phyloP scores from a whole-genome alignment of 305 asterid species.

The Coffea humblotiana region DNA sequence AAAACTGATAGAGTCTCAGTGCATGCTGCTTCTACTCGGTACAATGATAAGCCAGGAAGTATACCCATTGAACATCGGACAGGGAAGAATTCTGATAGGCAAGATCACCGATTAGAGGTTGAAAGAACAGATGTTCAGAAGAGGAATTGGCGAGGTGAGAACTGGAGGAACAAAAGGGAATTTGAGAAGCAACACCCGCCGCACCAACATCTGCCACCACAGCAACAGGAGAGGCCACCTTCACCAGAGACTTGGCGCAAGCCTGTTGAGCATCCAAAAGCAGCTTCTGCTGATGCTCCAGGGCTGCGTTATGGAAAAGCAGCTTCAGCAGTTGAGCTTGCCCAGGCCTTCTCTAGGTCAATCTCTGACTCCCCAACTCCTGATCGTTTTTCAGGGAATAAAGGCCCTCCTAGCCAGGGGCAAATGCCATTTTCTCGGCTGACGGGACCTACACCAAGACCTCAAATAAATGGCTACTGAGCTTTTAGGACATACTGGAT shows the following conservation, averaged over 20 bases:
- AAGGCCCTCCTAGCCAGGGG: slow-evolving; percentile 52
- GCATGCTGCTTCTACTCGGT: slow-evolving; percentile 37
- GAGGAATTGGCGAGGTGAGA: slow-evolving; percentile 60
- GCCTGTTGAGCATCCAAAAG: slow-evolving; percentile 54
- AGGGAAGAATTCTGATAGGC: slow-evolving; percentile 49
- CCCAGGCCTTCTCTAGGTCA: slow-evolving; percentile 81
- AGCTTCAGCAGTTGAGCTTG: slow-evolving; percentile 91
- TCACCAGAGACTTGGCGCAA: slow-evolving; percentile 97
- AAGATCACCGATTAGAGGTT: slow-evolving; percentile 52
- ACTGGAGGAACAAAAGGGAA: slow-evolving; percentile 54
- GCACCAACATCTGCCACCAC: slow-evolving; percentile 34
- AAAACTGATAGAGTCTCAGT: slow-evolving; percentile 41
- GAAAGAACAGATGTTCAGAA: slow-evolving; percentile 57
- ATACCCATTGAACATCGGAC: slow-evolving; percentile 40
- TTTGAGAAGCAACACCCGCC: slow-evolving; percentile 39
- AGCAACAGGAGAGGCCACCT: slow-evolving; percentile 63
- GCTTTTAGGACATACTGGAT: slow-evolving; percentile 9
- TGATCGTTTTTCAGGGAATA: slow-evolving; percentile 54
- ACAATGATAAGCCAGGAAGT: slow-evolving; percentile 45
- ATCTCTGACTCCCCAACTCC: slow-evolving; percentile 51
- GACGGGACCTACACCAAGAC: slow-evolving; percentile 67
- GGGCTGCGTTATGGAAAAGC: slow-evolving; percentile 63
- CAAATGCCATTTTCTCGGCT: slow-evolving; percentile 81
- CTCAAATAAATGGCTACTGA: slow-evolving; percentile 88
- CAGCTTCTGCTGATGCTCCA: slow-evolving; percentile 41